Base-by-base conservation (phyloP, 2,329 filamentous ascomycete species). In the Alternaria longipes region DNA sequence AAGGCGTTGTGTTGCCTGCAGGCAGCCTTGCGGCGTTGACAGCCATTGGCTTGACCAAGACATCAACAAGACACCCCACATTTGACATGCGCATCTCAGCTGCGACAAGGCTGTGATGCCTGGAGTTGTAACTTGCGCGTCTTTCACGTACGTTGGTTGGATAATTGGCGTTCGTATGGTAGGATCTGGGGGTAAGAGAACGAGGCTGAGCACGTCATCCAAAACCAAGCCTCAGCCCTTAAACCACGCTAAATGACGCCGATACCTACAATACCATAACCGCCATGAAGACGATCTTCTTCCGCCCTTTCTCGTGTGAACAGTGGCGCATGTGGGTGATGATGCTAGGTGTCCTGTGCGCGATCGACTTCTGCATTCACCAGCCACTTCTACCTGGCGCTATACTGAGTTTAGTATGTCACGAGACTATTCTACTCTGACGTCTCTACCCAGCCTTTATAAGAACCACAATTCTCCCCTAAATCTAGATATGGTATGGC, bases 1-100 rank as follows among this genome's bases (percentile, higher is more conserved):
- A 63, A 53, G 62, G 65, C 62, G 65, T 63, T 65, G 40, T 50
- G 71, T 52, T 74, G 72, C 72, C 70, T 74, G 61, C 63, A 72
- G 72, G 70, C 68, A 72, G 64, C 73, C 70, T 70, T 55, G 62
- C 32, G 54, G 49, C 50, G 20, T 44, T 32, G 42, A 45, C 55
- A 38, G 32, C 61, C 58, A 72, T 74, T 73, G 70, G 72, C 56
- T 52, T 24, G 14, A 38, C 50, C 47, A 44, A 8, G 28, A 40
- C 20, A 22, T 34, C 34, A 30, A 49, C 30, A 22, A 14, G 24
- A 16, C 26, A 62, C 42, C 42, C 56, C 59, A 59, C 60, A 51
- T 32, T 47, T n/a, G 32, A 24, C 41, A 58, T 36, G 3, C 42
- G 11, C 14, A 7, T 18, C 8, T 45, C 30, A 47, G 49, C 32